Conservation (phyloP, 495 filamentous ascomycete species). For the Talaromyces trachyspermus region DNA sequence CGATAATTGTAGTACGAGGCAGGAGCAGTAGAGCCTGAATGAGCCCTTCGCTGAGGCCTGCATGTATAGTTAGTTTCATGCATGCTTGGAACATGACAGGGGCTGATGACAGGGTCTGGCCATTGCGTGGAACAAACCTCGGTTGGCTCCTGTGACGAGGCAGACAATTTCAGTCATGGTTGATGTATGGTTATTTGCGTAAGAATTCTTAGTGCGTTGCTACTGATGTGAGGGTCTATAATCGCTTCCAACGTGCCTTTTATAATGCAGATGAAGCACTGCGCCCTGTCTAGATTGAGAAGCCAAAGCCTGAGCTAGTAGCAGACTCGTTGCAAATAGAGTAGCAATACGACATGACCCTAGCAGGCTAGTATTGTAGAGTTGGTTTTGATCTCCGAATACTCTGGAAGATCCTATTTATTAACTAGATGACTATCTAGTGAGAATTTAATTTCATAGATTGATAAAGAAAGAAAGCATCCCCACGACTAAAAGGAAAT, state of each 20-base stretch:
- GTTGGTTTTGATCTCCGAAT: not conserved
- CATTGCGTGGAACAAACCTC: not conserved
- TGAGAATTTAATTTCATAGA: no score
- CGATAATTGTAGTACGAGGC: no score
- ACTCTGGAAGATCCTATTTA: not conserved
- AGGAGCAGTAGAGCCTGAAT: no score
- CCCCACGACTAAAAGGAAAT: no score
- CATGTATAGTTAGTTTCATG: no score
- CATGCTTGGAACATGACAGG: not conserved
- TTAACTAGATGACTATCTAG: no score
- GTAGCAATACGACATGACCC: not conserved
- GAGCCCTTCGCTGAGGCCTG: no score
- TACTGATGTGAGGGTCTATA: not conserved
- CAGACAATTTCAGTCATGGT: not conserved
- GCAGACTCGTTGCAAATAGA: not conserved
- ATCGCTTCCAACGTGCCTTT: not conserved
- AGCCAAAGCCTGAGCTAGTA: not conserved
- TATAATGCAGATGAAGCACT: not conserved
- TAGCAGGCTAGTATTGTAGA: not conserved
- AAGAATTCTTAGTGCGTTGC: not conserved
- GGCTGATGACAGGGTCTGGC: no score
- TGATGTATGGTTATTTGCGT: not conserved
- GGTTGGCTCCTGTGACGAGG: not conserved
- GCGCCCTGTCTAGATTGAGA: not conserved
- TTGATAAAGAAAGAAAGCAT: no score